Evolutionary conservation across 2,329 filamentous ascomycete species (phyloP), one percentile per base, ranked within the genome.

Genomic region (Penicillium corylophilum): DNA sequence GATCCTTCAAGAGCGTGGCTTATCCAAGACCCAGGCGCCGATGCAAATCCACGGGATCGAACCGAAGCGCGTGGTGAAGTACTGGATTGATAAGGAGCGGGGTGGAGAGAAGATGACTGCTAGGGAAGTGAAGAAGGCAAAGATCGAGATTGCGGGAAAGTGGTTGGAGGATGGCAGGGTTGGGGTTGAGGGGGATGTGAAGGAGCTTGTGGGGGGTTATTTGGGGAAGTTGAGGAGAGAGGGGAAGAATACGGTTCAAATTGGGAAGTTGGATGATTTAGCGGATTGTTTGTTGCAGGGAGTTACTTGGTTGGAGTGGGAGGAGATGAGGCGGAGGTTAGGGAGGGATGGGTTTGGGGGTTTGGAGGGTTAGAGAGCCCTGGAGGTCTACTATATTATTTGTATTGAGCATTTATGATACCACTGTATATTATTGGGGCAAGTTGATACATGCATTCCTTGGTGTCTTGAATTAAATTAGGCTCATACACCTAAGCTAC

Each of bases 231-330:
- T 64, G 68, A 46, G 56, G 26, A 16, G 38, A 47, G 65, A 31
- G 41, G 52, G 41, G 48, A 64, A 55, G 48, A 47, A 22, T 40
- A 55, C 58, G 31, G 60, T n/a, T n/a, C n/a, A n/a, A n/a, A n/a
- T 70, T 29, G 68, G 64, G n/a, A 94, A 94, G 70, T 70, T 93
- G 47, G 90, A 95, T 69, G 90, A 95, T 73, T 72, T 95, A 44
- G 87, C 89, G 0, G 90, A 95, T 73, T 88, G 86, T 66, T 73
- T 94, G 23, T 68, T 94, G 48, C 90, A 95, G 69, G 90, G 85
- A 2, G 77, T 90, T 52, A 85, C 88, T 2, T 93, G 88, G 84
- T 70, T 90, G 33, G 79, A 84, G 54, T 95, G 90, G 90, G 83
- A 90, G 64, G 64, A 54, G 8, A 70, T 67, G 64, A 60, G 66